Conservation (phyloP, 202 grass and related monocot genomes). For the Eragrostis tef region DNA sequence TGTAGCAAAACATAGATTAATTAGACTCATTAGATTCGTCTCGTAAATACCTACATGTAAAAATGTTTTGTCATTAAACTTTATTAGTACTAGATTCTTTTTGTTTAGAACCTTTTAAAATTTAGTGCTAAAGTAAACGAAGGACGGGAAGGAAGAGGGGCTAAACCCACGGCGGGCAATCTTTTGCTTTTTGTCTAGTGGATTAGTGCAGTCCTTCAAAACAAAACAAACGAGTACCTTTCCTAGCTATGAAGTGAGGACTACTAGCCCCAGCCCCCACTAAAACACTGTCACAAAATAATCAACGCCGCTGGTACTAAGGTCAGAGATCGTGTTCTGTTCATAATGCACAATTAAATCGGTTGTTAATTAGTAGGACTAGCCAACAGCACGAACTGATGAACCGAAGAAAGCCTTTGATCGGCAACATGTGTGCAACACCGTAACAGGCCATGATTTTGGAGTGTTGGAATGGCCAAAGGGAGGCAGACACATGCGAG, state of each 20-base stretch:
- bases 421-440: background rate
- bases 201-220: background rate
- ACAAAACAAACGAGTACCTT: background rate
- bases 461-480: background rate
- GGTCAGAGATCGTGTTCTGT: background rate
- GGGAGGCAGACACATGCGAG: no score
- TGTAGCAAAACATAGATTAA: no score
- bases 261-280: background rate
- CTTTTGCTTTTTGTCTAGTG: background rate
- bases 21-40: no score
- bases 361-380: background rate
- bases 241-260: background rate
- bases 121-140: no score
- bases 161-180: slow-evolving; percentile 1
- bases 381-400: no score
- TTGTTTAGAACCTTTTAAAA: no score
- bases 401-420: no score
- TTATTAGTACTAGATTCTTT: no score
- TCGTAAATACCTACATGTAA: no score
- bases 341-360: background rate
- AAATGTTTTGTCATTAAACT: no score
- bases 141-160: no score
- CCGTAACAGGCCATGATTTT: background rate
- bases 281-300: background rate
- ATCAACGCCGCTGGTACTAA: background rate